Percentiles rank a stretch among this genome's conserved stretches.
Evolutionary conservation across 495 filamentous ascomycete genomes (phyloP).

Genomic region (Neurospora tetraspora): DNA sequence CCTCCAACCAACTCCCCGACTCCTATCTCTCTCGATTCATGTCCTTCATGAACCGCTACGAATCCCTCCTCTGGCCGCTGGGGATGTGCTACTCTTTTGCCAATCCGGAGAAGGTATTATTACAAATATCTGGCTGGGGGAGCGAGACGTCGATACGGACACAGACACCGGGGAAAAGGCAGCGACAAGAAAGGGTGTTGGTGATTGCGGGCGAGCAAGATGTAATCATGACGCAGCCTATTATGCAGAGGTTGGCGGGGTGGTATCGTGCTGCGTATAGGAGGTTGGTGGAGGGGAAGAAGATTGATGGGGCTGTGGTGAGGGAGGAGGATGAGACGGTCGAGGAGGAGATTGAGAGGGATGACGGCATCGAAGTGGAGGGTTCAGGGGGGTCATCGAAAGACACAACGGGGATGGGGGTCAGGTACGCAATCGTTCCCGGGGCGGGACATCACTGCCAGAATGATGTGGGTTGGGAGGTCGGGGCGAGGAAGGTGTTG

Average conservation of each 20-base stretch:
- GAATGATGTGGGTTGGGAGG: constrained; percentile 32
- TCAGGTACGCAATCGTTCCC: constrained; percentile 25
- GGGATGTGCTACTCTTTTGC: constrained; percentile 33
- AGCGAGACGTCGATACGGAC: neutral
- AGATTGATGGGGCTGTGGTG: constrained; percentile 65
- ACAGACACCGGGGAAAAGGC: neutral
- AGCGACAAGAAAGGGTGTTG: constrained; percentile 18
- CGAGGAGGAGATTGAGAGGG: constrained; percentile 4
- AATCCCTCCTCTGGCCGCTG: constrained; percentile 36
- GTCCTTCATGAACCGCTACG: constrained; percentile 26
- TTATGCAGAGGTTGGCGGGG: constrained; percentile 28
- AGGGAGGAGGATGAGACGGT: constrained; percentile 33
- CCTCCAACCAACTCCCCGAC: constrained; percentile 16
- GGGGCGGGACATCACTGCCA: constrained; percentile 36
- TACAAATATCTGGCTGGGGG: constrained; percentile 23
- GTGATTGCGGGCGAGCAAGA: constrained; percentile 30
- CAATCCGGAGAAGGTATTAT: constrained; percentile 22
- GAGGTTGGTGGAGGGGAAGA: constrained; percentile 63
- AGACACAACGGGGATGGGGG: constrained; percentile 15
- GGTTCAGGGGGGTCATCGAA: constrained; percentile 8
- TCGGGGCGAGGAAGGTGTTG: constrained; percentile 27
- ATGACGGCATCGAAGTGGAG: constrained; percentile 50
- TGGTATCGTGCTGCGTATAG: constrained; percentile 31
- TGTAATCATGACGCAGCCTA: constrained; percentile 14
- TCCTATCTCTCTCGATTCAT: constrained; percentile 26